Base-by-base conservation (phyloP, 768 basidiomycete species). In the Saitozyma podzolica region DNA sequence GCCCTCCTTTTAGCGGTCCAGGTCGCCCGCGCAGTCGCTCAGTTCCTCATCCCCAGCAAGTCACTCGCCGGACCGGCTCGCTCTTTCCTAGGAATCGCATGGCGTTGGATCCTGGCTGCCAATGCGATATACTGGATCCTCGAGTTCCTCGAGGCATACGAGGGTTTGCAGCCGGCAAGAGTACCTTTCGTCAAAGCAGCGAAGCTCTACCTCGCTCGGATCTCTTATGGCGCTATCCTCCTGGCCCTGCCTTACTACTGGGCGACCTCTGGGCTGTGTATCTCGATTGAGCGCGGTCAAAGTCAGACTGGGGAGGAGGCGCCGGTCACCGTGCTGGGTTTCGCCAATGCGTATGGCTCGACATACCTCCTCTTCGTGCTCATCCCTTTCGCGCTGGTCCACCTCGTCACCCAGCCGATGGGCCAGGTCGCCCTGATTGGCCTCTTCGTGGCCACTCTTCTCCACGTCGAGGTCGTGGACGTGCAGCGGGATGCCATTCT, bases 261-360 rank as follows among this genome's bases (percentile, higher is more conserved):
- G 92, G 87, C 84, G 81, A 71, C 83, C 16, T 81, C 86, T 2
- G 90, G 92, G 0, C 80, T 91, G 3, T 92, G 91, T 76, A 81
- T 98, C 45, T 83, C 88, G 59, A 81, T 96, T 77, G 62, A 82
- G 76, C 56, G 67, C 54, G 70, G 57, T 20, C 29, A 61, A 54
- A 64, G 63, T 57, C 56, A 78, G 73, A 61, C 68, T 17, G 37
- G 68, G 17, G 68, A 68, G 40, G 49, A 75, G 61, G 17, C 63
- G 37, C 54, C 82, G 74, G 70, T 82, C 54, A 68, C 74, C 39
- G 84, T 97, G 1, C 79, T 92, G 0, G 94, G 94, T 0, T 95
- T 88, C 72, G 90, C 91, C 0, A 96, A 97, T 75, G 87, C 90
- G 0, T 94, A 87, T 70, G 95, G 92, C 14, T 87, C 92, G 14